Base-by-base conservation (phyloP, 148 eudicot species). In the Rhododendron simsii region DNA sequence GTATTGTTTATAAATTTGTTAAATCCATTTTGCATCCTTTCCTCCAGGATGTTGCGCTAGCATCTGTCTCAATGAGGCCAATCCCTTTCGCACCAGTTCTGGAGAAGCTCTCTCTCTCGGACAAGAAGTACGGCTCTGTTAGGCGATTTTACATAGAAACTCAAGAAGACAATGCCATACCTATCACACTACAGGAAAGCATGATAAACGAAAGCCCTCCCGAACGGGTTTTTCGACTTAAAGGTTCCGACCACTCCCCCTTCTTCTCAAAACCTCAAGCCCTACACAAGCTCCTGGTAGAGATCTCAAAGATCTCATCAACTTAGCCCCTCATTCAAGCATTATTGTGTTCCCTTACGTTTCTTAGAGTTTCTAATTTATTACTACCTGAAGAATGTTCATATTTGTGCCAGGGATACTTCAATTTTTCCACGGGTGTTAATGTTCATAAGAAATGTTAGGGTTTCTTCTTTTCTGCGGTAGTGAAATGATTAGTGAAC, bases 181-280 rank as follows among this genome's bases (percentile, higher is more conserved):
- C 95, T 3, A 63, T 93, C 16, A 47, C 87, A 33, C 67, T 91
- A 71, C 98, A 96, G 85, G 95, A 94, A 80, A 83, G 87, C 73
- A 92, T 95, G 95, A 86, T 91, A 41, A 94, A 90, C 81, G 77
- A 85, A 53, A 86, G 90, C 80, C 96, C 99, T 7, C 99, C 99
- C 0, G 96, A 95, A 84, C 90, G 79, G 35, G 94, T 96, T 28
- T 93, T 93, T 78, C 91, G 91, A 74, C 91, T 96, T 63, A 96
- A 92, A 91, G 98, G 98, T 21, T 90, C 98, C 16, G 99, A 96
- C 85, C 99, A 96, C 89, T 93, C 98, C 18, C 99, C 99, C 0
- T 96, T 96, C 89, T 96, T 96, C 90, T 96, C 99, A 5, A 96
- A 94, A 87, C 99, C 99, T 81, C 99, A 96, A 91, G 94, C 96